Evolutionary conservation across 306 rosid genomes (phyloP), one percentile per base, ranked within the genome.

Genomic region (Casuarina cunninghamiana): DNA sequence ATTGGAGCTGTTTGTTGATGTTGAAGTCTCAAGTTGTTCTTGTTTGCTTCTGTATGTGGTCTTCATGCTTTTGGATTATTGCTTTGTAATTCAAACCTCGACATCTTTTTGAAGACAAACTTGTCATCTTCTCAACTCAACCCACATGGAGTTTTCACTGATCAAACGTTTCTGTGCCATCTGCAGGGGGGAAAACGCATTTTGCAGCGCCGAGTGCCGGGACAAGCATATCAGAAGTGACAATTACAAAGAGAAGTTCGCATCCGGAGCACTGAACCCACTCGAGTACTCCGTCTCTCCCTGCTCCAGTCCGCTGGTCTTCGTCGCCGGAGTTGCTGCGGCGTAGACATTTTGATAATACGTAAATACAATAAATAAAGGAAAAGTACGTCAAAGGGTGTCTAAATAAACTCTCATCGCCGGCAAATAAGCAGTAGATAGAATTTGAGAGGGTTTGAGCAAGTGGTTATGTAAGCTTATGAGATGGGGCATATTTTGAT

Each of bases 171-270:
- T 48, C 37, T 41, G 75, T 63, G 55, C 42, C 55, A 49, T 77
- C 48, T 83, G 84, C 89, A 89, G 93, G 74, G 91, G 96, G 19
- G 96, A 91, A 50, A 87, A 82, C 42, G 96, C 96, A 51, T 91
- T 89, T 71, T 89, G 96, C 75, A 91, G 96, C 42, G 9, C 79
- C 0, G 88, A 91, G 83, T 91, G 96, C 79, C 89, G 93, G 1
- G 91, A 83, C 73, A 79, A 83, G 17, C 90, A 89, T 77, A 91
- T 91, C 5, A 81, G 80, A 65, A 83, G 89, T 44, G 87, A 87
- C n/a, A 77, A 80, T 75, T 54, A 57, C 63, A 86, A 81, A 75
- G 90, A 84, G 16, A 84, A 89, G 55, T 83, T 83, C 78, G 66
- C 83, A 32, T 73, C 87, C 10, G 77, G 79, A 66, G 79, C 84